phyloP scores from a whole-genome alignment of 768 basidiomycete species.

The Boletus barrowsii region DNA sequence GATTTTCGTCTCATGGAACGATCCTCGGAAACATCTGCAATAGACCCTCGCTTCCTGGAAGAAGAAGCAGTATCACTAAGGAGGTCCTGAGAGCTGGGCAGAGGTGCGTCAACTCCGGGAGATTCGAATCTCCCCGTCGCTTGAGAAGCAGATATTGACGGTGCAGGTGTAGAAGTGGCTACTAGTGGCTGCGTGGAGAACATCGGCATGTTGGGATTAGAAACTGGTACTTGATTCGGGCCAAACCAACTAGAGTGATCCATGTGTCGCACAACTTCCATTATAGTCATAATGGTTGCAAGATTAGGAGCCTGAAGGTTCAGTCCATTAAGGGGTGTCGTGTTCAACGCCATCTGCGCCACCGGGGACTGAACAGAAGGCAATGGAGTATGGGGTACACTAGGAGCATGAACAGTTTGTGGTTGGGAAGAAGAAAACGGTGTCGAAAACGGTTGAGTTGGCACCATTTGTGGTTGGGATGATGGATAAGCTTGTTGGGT shows the following conservation, averaged over 20 bases:
- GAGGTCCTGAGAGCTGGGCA: constrained; percentile 2
- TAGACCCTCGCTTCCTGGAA: constrained; percentile 4
- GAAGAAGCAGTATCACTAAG: background rate
- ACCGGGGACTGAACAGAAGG: constrained; percentile 17
- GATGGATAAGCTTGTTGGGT: constrained; percentile 17
- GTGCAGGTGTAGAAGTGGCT: background rate
- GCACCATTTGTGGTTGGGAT: constrained; percentile 17
- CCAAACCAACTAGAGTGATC: constrained; percentile 20
- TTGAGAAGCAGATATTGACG: constrained; percentile 5
- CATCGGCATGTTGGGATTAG: constrained; percentile 1
- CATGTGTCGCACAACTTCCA: constrained; percentile 31
- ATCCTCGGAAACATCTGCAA: constrained; percentile 7
- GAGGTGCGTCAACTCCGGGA: background rate
- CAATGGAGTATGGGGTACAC: constrained; percentile 7
- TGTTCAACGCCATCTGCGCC: constrained; percentile 12
- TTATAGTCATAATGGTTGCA: constrained; percentile 29
- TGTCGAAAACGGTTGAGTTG: constrained; percentile 13
- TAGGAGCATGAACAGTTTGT: constrained; percentile 8
- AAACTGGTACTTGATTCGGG: constrained; percentile 15
- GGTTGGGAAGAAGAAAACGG: constrained; percentile 17
- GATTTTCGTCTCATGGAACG: constrained; percentile 4
- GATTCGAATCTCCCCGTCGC: background rate
- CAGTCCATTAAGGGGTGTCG: constrained; percentile 3
- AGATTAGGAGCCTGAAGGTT: constrained; percentile 20
- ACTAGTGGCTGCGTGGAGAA: constrained; percentile 6